Base-by-base conservation (phyloP, 192 early-diverging fungal species). In the Rhizophagus clarus region DNA sequence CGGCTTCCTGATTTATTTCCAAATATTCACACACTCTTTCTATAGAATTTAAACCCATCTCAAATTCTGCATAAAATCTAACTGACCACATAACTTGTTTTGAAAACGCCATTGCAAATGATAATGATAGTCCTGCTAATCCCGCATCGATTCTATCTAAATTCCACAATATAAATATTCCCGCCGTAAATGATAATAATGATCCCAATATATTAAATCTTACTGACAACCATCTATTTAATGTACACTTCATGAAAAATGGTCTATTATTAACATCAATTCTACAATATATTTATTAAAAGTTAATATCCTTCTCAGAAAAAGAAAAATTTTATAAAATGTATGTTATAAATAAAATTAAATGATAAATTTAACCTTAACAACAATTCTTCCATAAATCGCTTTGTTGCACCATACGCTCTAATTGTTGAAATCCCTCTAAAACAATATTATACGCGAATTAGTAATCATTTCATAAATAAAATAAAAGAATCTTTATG, bases 11-110 rank as follows among this genome's bases (percentile, higher is more conserved):
- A 60, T 93, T 93, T 42, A 97, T 86, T 20, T 85, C 84, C 76
- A 93, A 70, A 77, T 96, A 98, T 87, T 97, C 96, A 64, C 88
- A 79, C 8, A 96, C 84, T 28, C 97, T 91, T 86, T 98, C 97
- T 32, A 97, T 93, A 6, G 92, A 88, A 80, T 94, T 96, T 88
- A 96, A 89, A 79, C 84, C 89, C 89, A 97, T 93, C 81, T 98
- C 97, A 81, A 95, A 92, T 71, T 90, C 85, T 20, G 89, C 88
- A 82, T 93, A 95, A 47, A 87, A 82, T 67, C 94, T 88, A 28
- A 95, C 89, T 17, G 90, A 77, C 95, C 96, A 96, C 79, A 91
- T 84, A 84, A 95, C 85, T 80, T 89, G 89, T 61, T 93, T 90
- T 12, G 93, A 90, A 81, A 98, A 96, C 63, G 88, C 90, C 10